Conservation (phyloP, 2,329 filamentous ascomycete species). For the Colletotrichum noveboracense region DNA sequence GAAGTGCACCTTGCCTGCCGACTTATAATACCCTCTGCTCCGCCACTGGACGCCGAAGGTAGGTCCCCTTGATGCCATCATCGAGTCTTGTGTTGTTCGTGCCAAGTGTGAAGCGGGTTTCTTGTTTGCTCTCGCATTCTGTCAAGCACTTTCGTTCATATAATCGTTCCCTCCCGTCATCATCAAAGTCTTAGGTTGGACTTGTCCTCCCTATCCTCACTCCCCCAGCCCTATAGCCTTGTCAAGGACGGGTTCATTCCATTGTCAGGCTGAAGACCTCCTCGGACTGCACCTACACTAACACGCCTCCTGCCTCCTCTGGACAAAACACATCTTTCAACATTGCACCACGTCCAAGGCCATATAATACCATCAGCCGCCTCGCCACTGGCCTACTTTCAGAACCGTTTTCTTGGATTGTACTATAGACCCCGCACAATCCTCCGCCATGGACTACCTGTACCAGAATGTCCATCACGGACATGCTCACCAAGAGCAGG, state of each 20-base stretch:
- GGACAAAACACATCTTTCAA: not conserved
- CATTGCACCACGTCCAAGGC: not conserved
- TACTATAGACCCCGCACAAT: not conserved
- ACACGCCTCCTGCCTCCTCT: not conserved
- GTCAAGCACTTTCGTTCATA: not conserved
- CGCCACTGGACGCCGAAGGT: not conserved
- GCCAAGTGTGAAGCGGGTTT: not conserved
- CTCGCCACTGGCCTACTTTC: not conserved
- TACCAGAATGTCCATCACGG: not conserved
- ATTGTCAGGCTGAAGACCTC: not conserved
- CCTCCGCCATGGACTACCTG: not conserved
- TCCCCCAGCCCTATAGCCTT: not conserved
- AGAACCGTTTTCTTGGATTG: not conserved
- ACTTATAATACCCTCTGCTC: constrained; percentile 12
- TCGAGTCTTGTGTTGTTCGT: not conserved
- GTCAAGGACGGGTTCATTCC: not conserved
- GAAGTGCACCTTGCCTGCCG: not conserved
- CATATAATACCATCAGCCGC: not conserved
- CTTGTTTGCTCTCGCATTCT: not conserved
- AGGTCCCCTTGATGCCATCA: not conserved
- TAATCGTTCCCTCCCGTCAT: not conserved
- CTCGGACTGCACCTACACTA: not conserved
- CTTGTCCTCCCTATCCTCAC: not conserved
- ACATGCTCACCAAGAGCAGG: not conserved
- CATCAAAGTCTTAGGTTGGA: not conserved